Base-by-base conservation (phyloP, 441 rosid genomes). In the Pelargonium australe region DNA sequence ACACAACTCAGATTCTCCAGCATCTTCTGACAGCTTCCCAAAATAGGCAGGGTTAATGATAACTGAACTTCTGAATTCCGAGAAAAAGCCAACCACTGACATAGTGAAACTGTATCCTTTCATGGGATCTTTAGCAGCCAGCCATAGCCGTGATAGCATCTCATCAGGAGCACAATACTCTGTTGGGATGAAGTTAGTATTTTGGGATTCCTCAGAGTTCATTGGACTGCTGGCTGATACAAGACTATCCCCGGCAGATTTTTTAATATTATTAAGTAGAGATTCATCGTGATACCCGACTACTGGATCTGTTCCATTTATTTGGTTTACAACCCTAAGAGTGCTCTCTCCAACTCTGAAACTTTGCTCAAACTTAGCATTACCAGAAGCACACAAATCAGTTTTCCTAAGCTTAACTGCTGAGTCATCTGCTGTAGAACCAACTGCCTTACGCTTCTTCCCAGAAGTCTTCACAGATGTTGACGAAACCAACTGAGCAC, bases 331-430 rank as follows among this genome's bases (percentile, higher is more conserved):
- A 44, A 79, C 92, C 84, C 81, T 80, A 65, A 78, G 76, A 65
- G 86, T 85, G 78, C 89, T 83, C 69, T 81, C 86, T 73, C 91
- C 92, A 68, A 87, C 83, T 19, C 86, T 84, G 1, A 78, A 85
- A 71, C 77, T 76, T 74, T 72, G 78, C 75, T 81, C 78, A 45
- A 66, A 37, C 69, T 77, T 81, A 45, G 62, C 78, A 51, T 53
- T 64, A 67, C 47, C 66, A 25, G 60, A 73, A 51, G 66, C 17
- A 53, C 86, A 53, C 47, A 57, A n/a, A 67, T 73, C 60, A 76
- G 65, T 68, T 62, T 71, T 73, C 67, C 76, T 74, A 44, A 73
- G 67, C 75, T 83, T 81, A 49, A 64, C 47, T 72, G 51, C 75
- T 3, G 67, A 68, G 63, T 73, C 79, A 75, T 75, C 77, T 13